Base-by-base conservation (phyloP, 2,329 filamentous ascomycete species). In the Mariannaea elegans region DNA sequence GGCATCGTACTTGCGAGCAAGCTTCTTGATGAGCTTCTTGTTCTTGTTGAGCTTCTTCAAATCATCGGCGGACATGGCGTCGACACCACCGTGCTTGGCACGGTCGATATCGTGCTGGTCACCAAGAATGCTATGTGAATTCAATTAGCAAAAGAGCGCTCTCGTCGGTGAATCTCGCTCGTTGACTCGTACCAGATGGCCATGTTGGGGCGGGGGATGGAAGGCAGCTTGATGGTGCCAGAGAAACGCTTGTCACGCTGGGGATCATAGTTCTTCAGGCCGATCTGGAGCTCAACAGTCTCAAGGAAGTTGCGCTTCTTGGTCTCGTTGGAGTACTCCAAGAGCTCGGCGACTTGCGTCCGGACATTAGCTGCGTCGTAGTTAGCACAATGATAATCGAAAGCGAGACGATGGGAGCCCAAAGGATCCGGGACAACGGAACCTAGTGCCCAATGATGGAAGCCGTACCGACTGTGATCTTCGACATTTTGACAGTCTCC, bases 21-120 rank as follows among this genome's bases (percentile, higher is more conserved):
- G 92, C 91, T 99, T 99, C 93, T 99, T 99, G 90, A 99, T 97
- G 78, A 98, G 90, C 91, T 99, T 99, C 92, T 99, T 98, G 93
- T 99, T 99, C 93, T 99, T 99, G 91, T 99, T 99, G 74, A 99
- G 93, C 91, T 99, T 99, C 92, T 99, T 99, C 85, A 99, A 85
- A 84, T 99, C 95, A 77, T 99, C 95, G 71, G 92, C 84, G 77
- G 92, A 97, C 95, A 98, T 98, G 85, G 94, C 93, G 80, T 99
- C 95, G 74, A 98, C 89, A 81, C 93, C 94, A 78, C 93, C 92
- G 88, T 99, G 95, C 90, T 99, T 99, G 79, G 95, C 94, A 88
- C 95, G 94, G 82, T 99, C 95, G 79, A 99, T 96, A 88, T 99
- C 95, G 88, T 98, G 94, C 90, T 87, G 85, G 82, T 88, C 85